Evolutionary conservation across 2,329 filamentous ascomycete genomes (phyloP).

Genomic region (Pyrenophora tritici-repentis): DNA sequence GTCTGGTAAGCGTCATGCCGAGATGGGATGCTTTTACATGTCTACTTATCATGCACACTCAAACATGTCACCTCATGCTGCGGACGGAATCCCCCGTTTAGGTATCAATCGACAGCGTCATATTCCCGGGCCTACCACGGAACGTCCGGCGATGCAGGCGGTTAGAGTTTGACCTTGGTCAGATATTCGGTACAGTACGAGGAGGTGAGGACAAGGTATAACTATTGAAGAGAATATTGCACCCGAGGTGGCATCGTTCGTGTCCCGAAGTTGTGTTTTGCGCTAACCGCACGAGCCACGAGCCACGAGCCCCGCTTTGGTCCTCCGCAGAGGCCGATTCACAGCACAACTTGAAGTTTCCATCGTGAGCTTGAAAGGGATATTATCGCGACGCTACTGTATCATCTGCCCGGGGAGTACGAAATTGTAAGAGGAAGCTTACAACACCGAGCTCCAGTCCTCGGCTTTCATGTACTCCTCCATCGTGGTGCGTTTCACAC

Average conservation of each 20-base stretch:
- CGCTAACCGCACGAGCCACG: conserved; percentile 2
- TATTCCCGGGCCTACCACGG: too few relatives aligned
- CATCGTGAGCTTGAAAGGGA: too few relatives aligned
- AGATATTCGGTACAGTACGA: background rate
- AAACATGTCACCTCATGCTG: background rate
- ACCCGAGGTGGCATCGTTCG: too few relatives aligned
- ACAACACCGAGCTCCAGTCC: conserved; percentile 30
- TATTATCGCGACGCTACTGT: too few relatives aligned
- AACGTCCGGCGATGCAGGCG: too few relatives aligned
- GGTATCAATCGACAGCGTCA: background rate
- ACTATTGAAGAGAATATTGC: background rate
- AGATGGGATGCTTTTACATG: background rate
- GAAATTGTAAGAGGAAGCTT: background rate
- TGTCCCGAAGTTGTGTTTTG: background rate
- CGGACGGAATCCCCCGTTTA: background rate
- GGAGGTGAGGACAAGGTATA: background rate
- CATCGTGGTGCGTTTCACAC: conserved; percentile 26
- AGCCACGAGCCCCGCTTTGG: background rate
- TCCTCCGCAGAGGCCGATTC: too few relatives aligned
- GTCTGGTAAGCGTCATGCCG: background rate
- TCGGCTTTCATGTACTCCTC: conserved; percentile 33
- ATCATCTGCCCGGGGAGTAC: too few relatives aligned
- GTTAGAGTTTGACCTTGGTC: background rate
- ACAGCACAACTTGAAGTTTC: too few relatives aligned
- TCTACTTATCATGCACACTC: background rate